These are phyloP conservation scores for Yarrowia sp. DNA, from an alignment of 805 yeast species.

Conservation along the genomic window DNA sequence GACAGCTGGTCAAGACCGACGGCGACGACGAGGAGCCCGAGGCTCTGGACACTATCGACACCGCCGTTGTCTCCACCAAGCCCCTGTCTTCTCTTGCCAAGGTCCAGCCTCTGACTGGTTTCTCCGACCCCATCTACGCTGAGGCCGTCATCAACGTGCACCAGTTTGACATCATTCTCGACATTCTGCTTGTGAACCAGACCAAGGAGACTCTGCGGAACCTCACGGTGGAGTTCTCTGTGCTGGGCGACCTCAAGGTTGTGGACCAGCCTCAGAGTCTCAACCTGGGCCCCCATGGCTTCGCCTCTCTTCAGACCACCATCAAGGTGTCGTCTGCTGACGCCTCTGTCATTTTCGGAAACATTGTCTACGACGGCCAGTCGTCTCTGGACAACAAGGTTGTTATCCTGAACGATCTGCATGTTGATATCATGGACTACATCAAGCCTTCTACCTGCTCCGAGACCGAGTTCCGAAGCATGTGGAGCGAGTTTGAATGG, in stretches of 20 bases:
- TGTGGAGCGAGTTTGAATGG: slow-evolving; percentile 99
- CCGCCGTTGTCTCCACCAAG: slow-evolving; percentile 61
- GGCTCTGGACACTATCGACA: slow-evolving; percentile 61
- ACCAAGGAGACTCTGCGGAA: slow-evolving; percentile 86
- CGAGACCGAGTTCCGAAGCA: slow-evolving; percentile 88
- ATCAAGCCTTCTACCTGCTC: slow-evolving; percentile 92
- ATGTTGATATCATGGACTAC: slow-evolving; percentile 96
- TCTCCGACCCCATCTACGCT: slow-evolving; percentile 96
- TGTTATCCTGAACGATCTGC: slow-evolving; percentile 92
- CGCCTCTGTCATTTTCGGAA: slow-evolving; percentile 97
- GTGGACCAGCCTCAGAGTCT: slow-evolving; percentile 89
- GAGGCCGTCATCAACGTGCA: slow-evolving; percentile 97
- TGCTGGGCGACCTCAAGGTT: slow-evolving; percentile 93
- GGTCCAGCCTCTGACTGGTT: slow-evolving; percentile 95
- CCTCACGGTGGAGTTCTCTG: slow-evolving; percentile 91
- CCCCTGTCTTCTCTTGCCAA: slow-evolving; percentile 63
- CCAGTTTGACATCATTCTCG: slow-evolving; percentile 94
- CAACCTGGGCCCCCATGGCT: slow-evolving; percentile 96
- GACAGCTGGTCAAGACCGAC: slow-evolving; percentile 69
- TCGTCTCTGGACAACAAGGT: slow-evolving; percentile 88
- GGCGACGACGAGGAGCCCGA: slow-evolving; percentile 56
- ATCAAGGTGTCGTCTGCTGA: slow-evolving; percentile 96
- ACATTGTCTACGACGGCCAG: slow-evolving; percentile 94
- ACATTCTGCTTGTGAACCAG: slow-evolving; percentile 92
- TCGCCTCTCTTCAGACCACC: slow-evolving; percentile 86